Evolutionary conservation across 176 grass and related monocot species (phyloP).

Genomic region (Ananas comosus): DNA sequence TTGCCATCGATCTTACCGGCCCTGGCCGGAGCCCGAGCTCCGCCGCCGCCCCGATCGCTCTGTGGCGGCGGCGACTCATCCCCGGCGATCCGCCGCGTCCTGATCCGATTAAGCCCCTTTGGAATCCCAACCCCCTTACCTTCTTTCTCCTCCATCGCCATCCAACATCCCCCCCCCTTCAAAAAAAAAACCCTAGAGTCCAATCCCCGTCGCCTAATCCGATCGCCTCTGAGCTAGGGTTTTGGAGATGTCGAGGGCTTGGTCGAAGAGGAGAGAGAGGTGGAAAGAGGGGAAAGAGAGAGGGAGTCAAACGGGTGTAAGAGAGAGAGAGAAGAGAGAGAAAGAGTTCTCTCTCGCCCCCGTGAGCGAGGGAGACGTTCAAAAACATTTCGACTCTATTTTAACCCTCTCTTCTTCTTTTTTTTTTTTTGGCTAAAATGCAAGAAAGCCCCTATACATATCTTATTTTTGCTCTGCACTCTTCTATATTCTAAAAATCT

Average conservation of each 20-base stretch:
- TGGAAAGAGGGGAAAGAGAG: not conserved
- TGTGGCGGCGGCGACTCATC: not conserved
- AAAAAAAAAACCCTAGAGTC: not conserved
- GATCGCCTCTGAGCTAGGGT: not conserved
- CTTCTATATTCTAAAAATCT: no score
- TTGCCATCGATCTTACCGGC: not conserved
- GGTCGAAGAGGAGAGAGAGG: not conserved
- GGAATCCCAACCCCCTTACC: not conserved
- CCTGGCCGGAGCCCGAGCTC: not conserved
- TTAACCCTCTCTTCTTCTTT: no score
- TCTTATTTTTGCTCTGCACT: no score
- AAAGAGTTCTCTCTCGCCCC: not conserved
- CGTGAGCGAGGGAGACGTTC: not conserved
- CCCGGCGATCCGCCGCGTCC: not conserved
- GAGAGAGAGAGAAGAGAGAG: not conserved
- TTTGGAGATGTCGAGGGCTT: not conserved
- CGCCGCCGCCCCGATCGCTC: not conserved
- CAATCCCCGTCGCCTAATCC: not conserved
- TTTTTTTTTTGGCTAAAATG: no score
- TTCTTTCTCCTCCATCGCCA: not conserved
- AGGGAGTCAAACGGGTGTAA: not conserved
- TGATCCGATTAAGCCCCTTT: not conserved
- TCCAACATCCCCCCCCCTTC: not conserved
- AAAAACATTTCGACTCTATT: not conserved
- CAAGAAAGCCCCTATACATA: no score